Base-by-base conservation (phyloP, 495 filamentous ascomycete species). In the Aspergillus cavernicola region DNA sequence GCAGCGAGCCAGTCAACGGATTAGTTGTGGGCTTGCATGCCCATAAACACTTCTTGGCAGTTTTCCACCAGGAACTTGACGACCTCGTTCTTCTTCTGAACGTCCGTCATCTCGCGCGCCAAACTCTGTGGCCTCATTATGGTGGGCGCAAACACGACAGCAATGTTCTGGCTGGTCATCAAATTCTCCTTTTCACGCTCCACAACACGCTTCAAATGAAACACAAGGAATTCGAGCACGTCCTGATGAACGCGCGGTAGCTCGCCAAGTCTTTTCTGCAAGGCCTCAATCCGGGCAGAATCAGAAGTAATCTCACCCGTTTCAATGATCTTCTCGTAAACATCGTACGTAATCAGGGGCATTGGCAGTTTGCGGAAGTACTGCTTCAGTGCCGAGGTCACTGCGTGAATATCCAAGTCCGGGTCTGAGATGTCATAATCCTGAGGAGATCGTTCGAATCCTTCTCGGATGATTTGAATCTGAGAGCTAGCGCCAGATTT, bases 131-230 rank as follows among this genome's bases (percentile, higher is more conserved):
- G 90, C 45, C 93, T 79, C 87, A 99, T 93, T 54, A 99, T 90
- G 7, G 95, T 99, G 20, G 95, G 95, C 22, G 95, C 95, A 61
- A 99, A 99, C 23, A 99, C 95, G 51, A 99, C 95, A 5, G 95
- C 90, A 32, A 97, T 74, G 60, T 99, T 99, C 65, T 88, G 85
- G 31, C 92, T 87, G 16, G 88, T 93, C 95, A 99, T 99, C 68
- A 82, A 68, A 63, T 99, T 99, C 62, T 93, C 87, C 13, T 79
- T 75, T 63, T 92, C 86, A 52, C 87, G 82, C 41, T 82, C 78
- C 26, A 95, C 88, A 19, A 99, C 95, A 29, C 92, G 85, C 47
- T 83, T 88, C 58, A 99, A 79, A 70, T 99, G 95, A 78, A 96
- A 95, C 58, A 97, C 81, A 32, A 99, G 76, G 63, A 95, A 95